Evolutionary conservation across 345 rosid genomes (phyloP).

Genomic region (Bretschneidera sinensis): DNA sequence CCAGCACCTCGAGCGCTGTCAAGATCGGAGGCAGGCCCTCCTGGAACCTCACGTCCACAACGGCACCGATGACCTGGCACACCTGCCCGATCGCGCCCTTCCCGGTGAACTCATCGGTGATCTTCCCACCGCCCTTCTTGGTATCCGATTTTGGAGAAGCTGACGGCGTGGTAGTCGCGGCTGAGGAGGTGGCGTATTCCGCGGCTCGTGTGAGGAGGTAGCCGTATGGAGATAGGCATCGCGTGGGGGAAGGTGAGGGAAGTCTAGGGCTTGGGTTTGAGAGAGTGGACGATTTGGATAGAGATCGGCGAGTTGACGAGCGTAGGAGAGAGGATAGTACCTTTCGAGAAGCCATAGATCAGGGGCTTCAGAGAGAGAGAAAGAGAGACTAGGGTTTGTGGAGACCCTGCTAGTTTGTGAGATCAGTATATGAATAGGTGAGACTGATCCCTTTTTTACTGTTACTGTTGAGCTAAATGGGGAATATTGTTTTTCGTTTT

Average conservation of each 20-base stretch:
- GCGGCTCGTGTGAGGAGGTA: constrained; percentile 57
- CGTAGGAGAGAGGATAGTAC: constrained; percentile 65
- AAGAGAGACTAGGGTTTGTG: constrained; percentile 31
- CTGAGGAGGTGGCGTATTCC: constrained; percentile 60
- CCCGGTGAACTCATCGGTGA: constrained; percentile 80
- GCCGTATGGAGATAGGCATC: constrained; percentile 43
- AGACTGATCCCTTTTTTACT: background rate
- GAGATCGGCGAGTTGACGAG: constrained; percentile 60
- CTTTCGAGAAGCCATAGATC: constrained; percentile 75
- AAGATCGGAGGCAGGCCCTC: constrained; percentile 95
- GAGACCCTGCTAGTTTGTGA: background rate
- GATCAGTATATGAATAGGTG: constrained; percentile 2
- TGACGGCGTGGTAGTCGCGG: constrained; percentile 43
- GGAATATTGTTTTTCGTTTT: background rate
- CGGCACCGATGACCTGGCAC: constrained; percentile 96
- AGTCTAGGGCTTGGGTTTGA: constrained; percentile 28
- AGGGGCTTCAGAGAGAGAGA: constrained; percentile 28
- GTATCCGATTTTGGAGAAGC: constrained; percentile 31
- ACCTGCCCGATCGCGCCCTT: constrained; percentile 86
- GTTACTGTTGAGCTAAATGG: background rate
- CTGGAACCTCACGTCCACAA: constrained; percentile 81
- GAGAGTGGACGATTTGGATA: constrained; percentile 27
- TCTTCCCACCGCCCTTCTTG: constrained; percentile 57
- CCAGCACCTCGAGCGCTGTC: constrained; percentile 96
- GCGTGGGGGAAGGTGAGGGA: constrained; percentile 31